Percentiles rank a stretch among this genome's conserved stretches.
These are phyloP conservation scores for Saraca asoca DNA, from an alignment of 331 rosid genomes.

Conservation along the genomic window DNA sequence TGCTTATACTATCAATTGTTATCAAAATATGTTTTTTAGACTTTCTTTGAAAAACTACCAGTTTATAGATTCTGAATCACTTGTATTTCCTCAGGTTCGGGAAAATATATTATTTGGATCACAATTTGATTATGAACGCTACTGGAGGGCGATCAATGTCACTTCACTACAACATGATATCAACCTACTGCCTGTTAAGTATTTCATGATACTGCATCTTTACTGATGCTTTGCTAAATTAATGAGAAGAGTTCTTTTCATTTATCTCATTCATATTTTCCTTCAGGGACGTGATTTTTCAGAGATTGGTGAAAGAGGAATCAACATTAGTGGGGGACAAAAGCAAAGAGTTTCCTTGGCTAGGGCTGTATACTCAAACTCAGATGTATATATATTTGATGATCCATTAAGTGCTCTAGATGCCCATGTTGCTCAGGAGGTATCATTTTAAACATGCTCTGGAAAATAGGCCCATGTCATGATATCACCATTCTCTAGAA, in stretches of 20 bases:
- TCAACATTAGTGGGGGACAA: conserved; percentile 95
- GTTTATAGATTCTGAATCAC: conserved; percentile 20
- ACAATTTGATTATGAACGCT: conserved; percentile 57
- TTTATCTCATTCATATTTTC: conserved; percentile 26
- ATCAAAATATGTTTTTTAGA: not conserved
- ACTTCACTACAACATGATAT: conserved; percentile 73
- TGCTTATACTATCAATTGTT: conserved; percentile 21
- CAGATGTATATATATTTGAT: conserved; percentile 83
- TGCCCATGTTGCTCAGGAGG: conserved; percentile 84
- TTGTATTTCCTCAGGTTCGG: conserved; percentile 58
- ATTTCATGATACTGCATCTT: conserved; percentile 27
- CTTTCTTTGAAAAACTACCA: not conserved
- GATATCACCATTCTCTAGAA: not conserved
- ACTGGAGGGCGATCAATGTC: conserved; percentile 66
- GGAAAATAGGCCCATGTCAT: conserved; percentile 1
- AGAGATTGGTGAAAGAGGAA: conserved; percentile 95
- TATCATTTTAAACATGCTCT: conserved; percentile 35
- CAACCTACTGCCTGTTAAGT: conserved; percentile 72
- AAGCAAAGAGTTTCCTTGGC: conserved; percentile 96
- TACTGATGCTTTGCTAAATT: conserved; percentile 23
- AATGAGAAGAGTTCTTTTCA: not conserved
- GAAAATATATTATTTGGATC: conserved; percentile 88
- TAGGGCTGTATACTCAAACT: conserved; percentile 80
- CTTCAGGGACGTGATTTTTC: conserved; percentile 77
- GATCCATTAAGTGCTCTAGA: conserved; percentile 97